Conservation (phyloP, 495 filamentous ascomycete species). For the Terfezia boudieri region DNA sequence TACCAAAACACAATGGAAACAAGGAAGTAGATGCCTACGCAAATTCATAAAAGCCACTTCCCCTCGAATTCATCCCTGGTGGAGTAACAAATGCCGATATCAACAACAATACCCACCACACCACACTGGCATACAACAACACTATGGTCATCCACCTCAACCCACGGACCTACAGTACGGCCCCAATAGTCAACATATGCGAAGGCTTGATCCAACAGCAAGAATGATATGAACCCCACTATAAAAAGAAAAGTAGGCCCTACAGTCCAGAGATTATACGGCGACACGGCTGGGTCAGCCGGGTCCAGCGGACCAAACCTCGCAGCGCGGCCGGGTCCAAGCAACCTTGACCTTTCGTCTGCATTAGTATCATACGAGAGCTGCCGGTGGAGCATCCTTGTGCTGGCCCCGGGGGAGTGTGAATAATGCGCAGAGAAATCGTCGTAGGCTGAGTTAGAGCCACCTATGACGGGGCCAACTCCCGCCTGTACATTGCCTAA, state of each 20-base stretch:
- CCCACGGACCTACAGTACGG: conserved; percentile 24
- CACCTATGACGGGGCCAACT: not conserved
- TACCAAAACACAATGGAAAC: not conserved
- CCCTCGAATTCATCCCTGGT: conserved; percentile 60
- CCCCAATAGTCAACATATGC: too few species aligned
- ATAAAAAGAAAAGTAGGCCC: not conserved
- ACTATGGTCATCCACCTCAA: conserved; percentile 50
- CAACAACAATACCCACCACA: conserved; percentile 80
- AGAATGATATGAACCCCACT: not conserved
- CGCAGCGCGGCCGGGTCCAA: not conserved
- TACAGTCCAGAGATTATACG: conserved; percentile 85
- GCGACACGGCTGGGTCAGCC: conserved; percentile 91
- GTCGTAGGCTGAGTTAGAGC: not conserved
- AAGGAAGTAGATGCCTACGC: conserved; percentile 19
- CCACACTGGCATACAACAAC: conserved; percentile 48
- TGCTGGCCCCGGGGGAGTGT: not conserved
- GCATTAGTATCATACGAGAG: not conserved
- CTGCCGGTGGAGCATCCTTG: not conserved
- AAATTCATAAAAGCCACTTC: conserved; percentile 78
- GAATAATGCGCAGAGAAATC: not conserved
- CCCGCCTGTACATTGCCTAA: too few species aligned
- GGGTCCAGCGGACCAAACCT: conserved; percentile 34
- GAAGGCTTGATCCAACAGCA: too few species aligned
- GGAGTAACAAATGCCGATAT: conserved; percentile 73
- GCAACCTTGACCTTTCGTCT: not conserved